Base-by-base conservation (phyloP, 2,329 filamentous ascomycete genomes). In the Fusarium lateritium region DNA sequence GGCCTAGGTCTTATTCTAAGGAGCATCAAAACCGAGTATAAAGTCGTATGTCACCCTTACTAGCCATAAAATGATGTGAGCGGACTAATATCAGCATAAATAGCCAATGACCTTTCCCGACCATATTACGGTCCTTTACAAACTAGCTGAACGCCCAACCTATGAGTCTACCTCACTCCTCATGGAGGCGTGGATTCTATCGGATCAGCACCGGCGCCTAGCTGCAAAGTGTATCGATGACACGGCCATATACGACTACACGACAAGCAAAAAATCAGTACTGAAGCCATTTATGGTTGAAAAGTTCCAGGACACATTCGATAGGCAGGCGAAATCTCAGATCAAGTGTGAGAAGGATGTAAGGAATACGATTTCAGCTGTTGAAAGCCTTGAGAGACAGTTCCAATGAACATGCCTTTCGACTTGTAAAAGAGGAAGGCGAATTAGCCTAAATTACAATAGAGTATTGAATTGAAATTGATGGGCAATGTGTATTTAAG, bases 11-110 rank as follows among this genome's bases (percentile, higher is more conserved):
- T 70, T 0, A 70, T 70, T n/a, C 47, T 70, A 3, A 68, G 31
- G n/a, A 67, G 58, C 11, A 70, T 70, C 10, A 70, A 33, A 7
- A 70, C 67, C 0, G 67, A 70, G 33, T 70, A 65, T 19, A 70
- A 70, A 19, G 49, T 70, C 2, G 67, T 70, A 47, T 2, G 24
- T 62, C 9, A 2, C 6, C 6, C 15, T 5, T 2, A 1, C 5
- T 4, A 1, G 17, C 4, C 5, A 39, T 5, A 8, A 11, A 0
- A 1, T 13, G 28, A 31, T 5, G 13, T 4, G 4, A 5, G 10
- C 13, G 28, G 3, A 7, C 7, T 47, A 7, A 52, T 31, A 2
- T 15, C 7, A 15, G 4, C 2, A 19, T 4, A 3, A n/a, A 3
- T 8, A 70, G 67, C 67, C 67, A 1, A 15, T 70, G 11, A 56